Base-by-base conservation (phyloP, 225 moss, liverwort and hornwort species). In the Physcomitrium patens region DNA sequence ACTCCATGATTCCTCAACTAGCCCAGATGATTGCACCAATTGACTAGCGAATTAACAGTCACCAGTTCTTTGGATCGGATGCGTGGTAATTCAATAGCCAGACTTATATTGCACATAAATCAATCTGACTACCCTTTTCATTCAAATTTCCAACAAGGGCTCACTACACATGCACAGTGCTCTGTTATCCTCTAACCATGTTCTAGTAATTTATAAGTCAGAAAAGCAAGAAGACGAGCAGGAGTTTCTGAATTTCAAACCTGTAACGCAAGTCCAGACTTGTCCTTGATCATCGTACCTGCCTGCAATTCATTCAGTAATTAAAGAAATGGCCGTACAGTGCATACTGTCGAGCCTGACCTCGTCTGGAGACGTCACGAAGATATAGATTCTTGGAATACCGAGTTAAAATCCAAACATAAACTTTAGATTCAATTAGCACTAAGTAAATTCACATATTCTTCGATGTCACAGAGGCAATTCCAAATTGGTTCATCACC, bases 251-350 rank as follows among this genome's bases (percentile, higher is more conserved):
- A 48, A 69, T 49, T 45, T 45, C 81, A 72, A 66, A 87, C 77
- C 77, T 84, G 74, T 63, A 84, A 58, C 26, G 79, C 87, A 68
- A 59, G 84, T 56, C 84, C 84, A 28, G 79, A 84, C 64, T 84
- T 84, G 37, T 79, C 77, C 71, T 78, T 84, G 79, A 87, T 87
- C 77, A 87, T 67, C 64, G 71, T 48, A 52, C 84, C 81, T 57
- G 77, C 84, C 77, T 87, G 68, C 68, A 69, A 48, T 37, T 28
- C 73, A 72, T 60, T 46, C 23, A 67, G 8, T 55, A 31, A 56
- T 70, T 63, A 22, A 70, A 58, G n/a, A 1, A 3, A 46, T 23
- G n/a, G 20, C 13, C 42, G 49, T n/a, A 7, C 41, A 68, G 62
- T 73, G 57, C 69, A 18, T 24, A 50, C 27, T 23, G 48, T 59